Percentiles rank a stretch among this genome's conserved stretches.
These are phyloP conservation scores for Thecaphora frezii DNA, from an alignment of 1,284 basidiomycete genomes.

Conservation along the genomic window DNA sequence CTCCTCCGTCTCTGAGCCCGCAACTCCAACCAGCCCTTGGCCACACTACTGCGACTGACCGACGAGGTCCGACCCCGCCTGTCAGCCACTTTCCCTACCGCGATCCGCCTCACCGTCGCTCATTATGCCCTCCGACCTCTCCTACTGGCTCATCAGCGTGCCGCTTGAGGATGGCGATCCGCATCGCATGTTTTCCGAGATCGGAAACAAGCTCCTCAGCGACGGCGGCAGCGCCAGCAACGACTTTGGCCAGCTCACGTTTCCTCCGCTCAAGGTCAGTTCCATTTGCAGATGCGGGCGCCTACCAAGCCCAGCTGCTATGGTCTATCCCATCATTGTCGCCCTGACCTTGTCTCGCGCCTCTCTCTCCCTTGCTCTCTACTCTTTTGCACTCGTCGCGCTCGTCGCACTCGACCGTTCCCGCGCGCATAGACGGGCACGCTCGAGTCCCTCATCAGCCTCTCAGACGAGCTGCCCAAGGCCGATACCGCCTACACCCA, in stretches of 20 bases:
- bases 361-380: too few species aligned
- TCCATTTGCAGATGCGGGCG: neutral
- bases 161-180: slow-evolving; percentile 63
- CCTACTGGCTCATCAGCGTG: slow-evolving; percentile 65
- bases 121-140: slow-evolving; percentile 65
- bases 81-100: too few species aligned
- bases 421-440: slow-evolving; percentile 73
- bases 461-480: slow-evolving; percentile 92
- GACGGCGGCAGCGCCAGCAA: slow-evolving; percentile 40
- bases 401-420: neutral
- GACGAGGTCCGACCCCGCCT: too few species aligned
- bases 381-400: neutral
- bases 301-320: too few species aligned
- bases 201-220: slow-evolving; percentile 59
- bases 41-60: too few species aligned
- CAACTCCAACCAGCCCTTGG: too few species aligned
- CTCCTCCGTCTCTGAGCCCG: too few species aligned
- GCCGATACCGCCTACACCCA: slow-evolving; percentile 84
- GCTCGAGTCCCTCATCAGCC: slow-evolving; percentile 80
- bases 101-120: too few species aligned
- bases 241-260: slow-evolving; percentile 46
- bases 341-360: neutral
- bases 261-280: slow-evolving; percentile 63
- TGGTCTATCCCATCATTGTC: too few species aligned
- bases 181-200: slow-evolving; percentile 61